Evolutionary conservation across 495 filamentous ascomycete species (phyloP), one percentile per base, ranked within the genome.

Genomic region (Astrothelium subdiscretum): DNA sequence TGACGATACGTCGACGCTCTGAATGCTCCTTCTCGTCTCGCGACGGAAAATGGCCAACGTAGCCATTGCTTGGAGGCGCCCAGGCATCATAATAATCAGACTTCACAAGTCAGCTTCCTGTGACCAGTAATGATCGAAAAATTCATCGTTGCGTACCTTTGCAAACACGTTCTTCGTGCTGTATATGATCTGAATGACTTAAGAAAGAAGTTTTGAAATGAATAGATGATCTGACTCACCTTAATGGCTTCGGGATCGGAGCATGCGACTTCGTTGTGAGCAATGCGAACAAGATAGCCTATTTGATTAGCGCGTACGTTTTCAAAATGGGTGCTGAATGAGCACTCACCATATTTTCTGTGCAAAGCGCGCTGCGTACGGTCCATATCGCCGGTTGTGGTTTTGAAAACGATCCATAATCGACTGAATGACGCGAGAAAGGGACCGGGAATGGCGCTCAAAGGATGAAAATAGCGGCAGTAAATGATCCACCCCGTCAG

Each of bases 1-100:
- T 73, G 20, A 73, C 70, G 15, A 75, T 75, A 12, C 65, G 62
- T 24, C 70, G 68, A 31, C 70, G 71, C 32, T 68, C 54, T 3
- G 62, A 59, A 62, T 75, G 70, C 22, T 59, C 40, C 42, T 75
- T 71, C 54, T 68, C 70, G 60, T 72, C 62, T 31, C 57, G 26
- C 61, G 24, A 32, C 57, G 59, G 54, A 65, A 69, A 58, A 31
- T 54, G 48, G 64, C 65, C 60, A 48, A 63, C 65, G 64, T 66
- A 61, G 38, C 52, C 58, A 44, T 61, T 66, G 44, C 52, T 60
- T 58, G 65, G 51, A 11, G 59, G 58, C 22, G 52, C 64, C 66
- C 66, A 68, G 31, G 64, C 43, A 58, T 63, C 54, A 57, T 68
- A 68, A 58, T 63, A 68, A 58, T 68, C 66, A 27, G 66, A 63